phyloP scores from a whole-genome alignment of 2,329 filamentous ascomycete genomes.

The Sclerotinia subarctica region DNA sequence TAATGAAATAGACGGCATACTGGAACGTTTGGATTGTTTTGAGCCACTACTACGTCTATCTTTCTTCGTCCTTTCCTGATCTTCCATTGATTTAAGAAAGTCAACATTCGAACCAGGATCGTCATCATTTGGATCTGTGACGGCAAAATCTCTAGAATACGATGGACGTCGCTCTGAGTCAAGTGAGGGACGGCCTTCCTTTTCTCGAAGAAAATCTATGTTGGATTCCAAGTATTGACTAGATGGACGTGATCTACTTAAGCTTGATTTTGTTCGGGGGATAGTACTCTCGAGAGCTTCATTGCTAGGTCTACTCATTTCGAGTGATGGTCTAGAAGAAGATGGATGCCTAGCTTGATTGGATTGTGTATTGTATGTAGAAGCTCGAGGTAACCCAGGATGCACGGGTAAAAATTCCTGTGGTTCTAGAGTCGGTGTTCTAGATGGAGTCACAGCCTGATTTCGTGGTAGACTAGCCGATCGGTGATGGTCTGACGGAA shows the following conservation, averaged over 20 bases:
- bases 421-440: conserved; percentile 27
- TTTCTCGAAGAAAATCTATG: conserved; percentile 77
- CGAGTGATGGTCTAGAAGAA: conserved; percentile 65
- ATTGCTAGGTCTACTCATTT: conserved; percentile 62
- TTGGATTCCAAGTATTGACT: conserved; percentile 83
- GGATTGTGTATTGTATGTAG: conserved; percentile 40
- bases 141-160: conserved; percentile 30
- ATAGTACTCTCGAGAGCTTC: conserved; percentile 57
- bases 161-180: conserved; percentile 37
- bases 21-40: conserved; percentile 65
- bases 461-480: conserved; percentile 47
- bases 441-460: conserved; percentile 26
- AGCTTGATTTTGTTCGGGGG: conserved; percentile 63
- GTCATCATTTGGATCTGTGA: conserved; percentile 41
- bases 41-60: conserved; percentile 55
- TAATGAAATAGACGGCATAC: conserved; percentile 64
- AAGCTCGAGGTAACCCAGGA: conserved; percentile 27
- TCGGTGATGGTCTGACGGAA: conserved; percentile 45
- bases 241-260: conserved; percentile 65
- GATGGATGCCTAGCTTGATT: conserved; percentile 45
- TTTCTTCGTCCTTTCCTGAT: conserved; percentile 50
- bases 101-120: conserved; percentile 75
- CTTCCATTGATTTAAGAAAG: conserved; percentile 75
- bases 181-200: conserved; percentile 48
- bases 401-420: conserved; percentile 30